A percentile compares a stretch with the other conserved stretches of the same genome.
phyloP scores from a whole-genome alignment of 2,329 filamentous ascomycete species.

The Thelonectria blattea region DNA sequence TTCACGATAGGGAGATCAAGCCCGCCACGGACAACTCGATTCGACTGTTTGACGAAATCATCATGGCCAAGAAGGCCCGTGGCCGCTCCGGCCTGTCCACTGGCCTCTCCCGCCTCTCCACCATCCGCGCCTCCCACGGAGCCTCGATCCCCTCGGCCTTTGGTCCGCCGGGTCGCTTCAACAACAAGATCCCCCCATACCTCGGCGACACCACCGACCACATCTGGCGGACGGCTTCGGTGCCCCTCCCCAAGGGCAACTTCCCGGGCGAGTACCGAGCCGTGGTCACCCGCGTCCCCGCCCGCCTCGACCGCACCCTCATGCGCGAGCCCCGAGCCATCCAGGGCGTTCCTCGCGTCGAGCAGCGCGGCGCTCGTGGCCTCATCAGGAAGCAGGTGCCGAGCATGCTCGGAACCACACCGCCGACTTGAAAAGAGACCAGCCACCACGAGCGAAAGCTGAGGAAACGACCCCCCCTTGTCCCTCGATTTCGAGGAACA shows the following conservation, averaged over 20 bases:
- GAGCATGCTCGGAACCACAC: constrained; percentile 53
- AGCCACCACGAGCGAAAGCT: not conserved
- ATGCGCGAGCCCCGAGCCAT: constrained; percentile 94
- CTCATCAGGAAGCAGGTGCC: constrained; percentile 63
- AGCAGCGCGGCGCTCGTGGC: constrained; percentile 56
- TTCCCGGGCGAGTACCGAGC: constrained; percentile 68
- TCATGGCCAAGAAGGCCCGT: constrained; percentile 75
- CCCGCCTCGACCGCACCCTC: constrained; percentile 81
- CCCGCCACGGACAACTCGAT: constrained; percentile 67
- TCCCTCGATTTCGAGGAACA: not conserved
- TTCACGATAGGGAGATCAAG: constrained; percentile 77
- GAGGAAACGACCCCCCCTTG: not conserved
- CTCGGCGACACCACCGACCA: constrained; percentile 77
- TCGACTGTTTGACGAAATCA: constrained; percentile 83
- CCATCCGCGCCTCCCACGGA: constrained; percentile 63
- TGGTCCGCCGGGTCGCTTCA: constrained; percentile 44
- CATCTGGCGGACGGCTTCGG: constrained; percentile 74
- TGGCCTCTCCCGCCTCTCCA: constrained; percentile 67
- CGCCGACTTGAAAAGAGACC: constrained; percentile 42
- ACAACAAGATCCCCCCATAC: constrained; percentile 61
- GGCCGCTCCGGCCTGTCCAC: constrained; percentile 70
- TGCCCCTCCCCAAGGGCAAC: constrained; percentile 65
- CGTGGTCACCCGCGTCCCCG: constrained; percentile 71
- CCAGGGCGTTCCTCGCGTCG: constrained; percentile 78
- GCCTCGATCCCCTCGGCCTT: constrained; percentile 50